phyloP scores from a whole-genome alignment of 495 filamentous ascomycete genomes.

The Staphylotrichum tortipilum region DNA sequence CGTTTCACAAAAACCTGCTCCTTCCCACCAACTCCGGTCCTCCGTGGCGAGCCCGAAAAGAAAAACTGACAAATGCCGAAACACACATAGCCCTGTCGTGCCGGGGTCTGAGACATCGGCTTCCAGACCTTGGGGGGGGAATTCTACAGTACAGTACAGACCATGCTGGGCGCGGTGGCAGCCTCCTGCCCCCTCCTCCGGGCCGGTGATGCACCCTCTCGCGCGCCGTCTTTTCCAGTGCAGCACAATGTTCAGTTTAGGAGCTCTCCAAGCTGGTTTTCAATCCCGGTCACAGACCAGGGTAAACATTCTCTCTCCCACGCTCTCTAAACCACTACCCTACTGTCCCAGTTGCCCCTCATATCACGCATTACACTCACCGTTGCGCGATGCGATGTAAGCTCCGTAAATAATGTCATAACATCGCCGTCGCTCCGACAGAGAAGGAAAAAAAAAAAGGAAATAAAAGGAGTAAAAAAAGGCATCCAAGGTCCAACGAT shows the following conservation, averaged over 20 bases:
- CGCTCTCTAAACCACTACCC: neutral
- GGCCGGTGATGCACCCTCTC: too few species aligned
- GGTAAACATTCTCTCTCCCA: neutral
- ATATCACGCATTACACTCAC: slow-evolving; percentile 3
- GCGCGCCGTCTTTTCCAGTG: neutral
- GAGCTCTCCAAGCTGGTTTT: neutral
- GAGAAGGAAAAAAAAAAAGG: neutral
- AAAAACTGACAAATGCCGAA: neutral
- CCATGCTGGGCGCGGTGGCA: too few species aligned
- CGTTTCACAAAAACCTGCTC: neutral
- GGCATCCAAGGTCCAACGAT: neutral
- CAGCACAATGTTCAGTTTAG: too few species aligned
- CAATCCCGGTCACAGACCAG: slow-evolving; percentile 8
- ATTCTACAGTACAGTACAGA: too few species aligned
- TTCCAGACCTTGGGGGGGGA: too few species aligned
- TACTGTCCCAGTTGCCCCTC: neutral
- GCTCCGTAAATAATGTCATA: slow-evolving; percentile 1
- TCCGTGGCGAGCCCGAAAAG: too few species aligned
- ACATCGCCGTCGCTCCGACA: neutral
- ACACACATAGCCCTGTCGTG: neutral
- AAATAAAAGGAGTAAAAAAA: neutral
- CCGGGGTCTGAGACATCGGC: neutral
- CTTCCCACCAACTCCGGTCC: too few species aligned
- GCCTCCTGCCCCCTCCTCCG: too few species aligned
- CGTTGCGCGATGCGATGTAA: neutral